phyloP scores from a whole-genome alignment of 805 yeast genomes.

The Myxozyma monticola region DNA sequence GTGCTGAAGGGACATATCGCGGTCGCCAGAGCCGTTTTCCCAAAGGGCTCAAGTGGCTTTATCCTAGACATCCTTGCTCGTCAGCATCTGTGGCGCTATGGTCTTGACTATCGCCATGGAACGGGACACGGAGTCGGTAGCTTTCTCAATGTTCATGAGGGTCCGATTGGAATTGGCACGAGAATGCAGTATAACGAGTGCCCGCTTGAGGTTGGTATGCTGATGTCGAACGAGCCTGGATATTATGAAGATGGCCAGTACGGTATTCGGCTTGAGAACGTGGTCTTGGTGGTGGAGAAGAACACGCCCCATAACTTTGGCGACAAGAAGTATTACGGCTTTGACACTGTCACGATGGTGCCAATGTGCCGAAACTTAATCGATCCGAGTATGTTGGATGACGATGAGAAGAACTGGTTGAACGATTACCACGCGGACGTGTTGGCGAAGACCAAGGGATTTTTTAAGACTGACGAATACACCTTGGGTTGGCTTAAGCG shows the following conservation, averaged over 20 bases:
- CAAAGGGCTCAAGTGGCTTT: conserved; percentile 71
- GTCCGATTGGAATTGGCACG: conserved; percentile 80
- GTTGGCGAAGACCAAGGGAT: conserved; percentile 52
- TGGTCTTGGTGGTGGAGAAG: conserved; percentile 55
- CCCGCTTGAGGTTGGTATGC: conserved; percentile 64
- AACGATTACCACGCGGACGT: conserved; percentile 64
- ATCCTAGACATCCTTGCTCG: conserved; percentile 81
- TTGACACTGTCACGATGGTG: conserved; percentile 79
- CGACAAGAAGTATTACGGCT: conserved; percentile 59
- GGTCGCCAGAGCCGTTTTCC: conserved; percentile 76
- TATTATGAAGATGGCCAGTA: conserved; percentile 85
- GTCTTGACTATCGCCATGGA: conserved; percentile 88
- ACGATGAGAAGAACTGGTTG: conserved; percentile 66
- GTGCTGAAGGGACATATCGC: conserved; percentile 92
- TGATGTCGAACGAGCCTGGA: conserved; percentile 92
- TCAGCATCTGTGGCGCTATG: conserved; percentile 75
- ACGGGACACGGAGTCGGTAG: conserved; percentile 98
- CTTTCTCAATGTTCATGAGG: conserved; percentile 89
- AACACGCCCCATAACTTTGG: conserved; percentile 50
- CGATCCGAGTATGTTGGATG: conserved; percentile 55
- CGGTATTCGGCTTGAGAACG: conserved; percentile 89
- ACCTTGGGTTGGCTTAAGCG: conserved; percentile 70
- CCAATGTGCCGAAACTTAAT: conserved; percentile 83
- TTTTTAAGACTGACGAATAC: conserved; percentile 56
- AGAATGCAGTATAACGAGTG: conserved; percentile 48